These are phyloP conservation scores for Arabidopsis arenosa DNA, from an alignment of 345 rosid genomes.

Conservation along the genomic window DNA sequence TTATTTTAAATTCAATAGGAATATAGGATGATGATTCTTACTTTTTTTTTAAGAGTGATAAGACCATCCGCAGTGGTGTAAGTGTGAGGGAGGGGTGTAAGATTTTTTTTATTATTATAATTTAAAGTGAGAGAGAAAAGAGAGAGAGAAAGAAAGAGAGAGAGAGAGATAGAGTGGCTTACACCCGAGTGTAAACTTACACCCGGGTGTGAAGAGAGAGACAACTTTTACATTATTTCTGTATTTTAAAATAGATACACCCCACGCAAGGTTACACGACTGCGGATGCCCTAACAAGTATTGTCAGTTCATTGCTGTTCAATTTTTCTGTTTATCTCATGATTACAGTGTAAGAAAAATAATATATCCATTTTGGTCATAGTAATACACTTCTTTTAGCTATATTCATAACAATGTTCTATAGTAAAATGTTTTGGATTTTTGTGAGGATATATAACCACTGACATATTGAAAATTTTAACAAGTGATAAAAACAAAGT, in stretches of 20 bases:
- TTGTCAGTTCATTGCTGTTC: conserved; percentile 20
- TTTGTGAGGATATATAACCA: conserved; percentile 8
- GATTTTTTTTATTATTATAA: too few relatives aligned
- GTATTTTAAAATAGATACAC: too few relatives aligned
- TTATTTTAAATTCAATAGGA: background rate
- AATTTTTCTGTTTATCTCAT: background rate
- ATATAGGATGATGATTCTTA: background rate
- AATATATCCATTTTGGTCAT: background rate
- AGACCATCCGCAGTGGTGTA: too few relatives aligned
- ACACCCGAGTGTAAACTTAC: too few relatives aligned
- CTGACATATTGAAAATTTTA: background rate
- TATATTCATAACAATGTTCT: background rate
- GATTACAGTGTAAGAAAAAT: conserved; percentile 2
- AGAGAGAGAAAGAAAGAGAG: too few relatives aligned
- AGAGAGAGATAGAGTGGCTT: too few relatives aligned
- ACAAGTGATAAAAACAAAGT: background rate
- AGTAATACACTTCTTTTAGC: conserved; percentile 15
- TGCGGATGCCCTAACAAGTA: too few relatives aligned
- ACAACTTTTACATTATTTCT: too few relatives aligned
- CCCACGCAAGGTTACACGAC: too few relatives aligned
- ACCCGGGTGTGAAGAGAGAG: too few relatives aligned
- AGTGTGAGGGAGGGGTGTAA: too few relatives aligned
- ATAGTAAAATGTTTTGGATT: conserved; percentile 12
- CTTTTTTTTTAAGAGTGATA: background rate
- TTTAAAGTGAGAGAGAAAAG: too few relatives aligned